phyloP scores from a whole-genome alignment of 208 protist genomes.

The Wallacemonas sp. region DNA sequence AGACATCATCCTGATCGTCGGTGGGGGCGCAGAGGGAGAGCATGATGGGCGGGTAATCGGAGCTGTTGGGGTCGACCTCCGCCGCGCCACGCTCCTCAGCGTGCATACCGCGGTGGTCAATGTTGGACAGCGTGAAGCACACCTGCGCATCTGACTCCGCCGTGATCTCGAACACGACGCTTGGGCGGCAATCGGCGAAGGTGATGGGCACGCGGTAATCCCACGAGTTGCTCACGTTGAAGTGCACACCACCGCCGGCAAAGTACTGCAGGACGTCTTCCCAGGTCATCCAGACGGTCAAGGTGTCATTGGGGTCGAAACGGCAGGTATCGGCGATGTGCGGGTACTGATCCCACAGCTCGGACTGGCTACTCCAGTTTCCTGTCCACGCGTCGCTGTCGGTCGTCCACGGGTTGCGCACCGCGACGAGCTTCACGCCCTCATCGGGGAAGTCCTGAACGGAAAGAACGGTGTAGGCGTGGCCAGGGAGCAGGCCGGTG shows the following conservation, averaged over 20 bases:
- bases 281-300: slow-evolving; percentile 73
- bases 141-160: slow-evolving; percentile 46
- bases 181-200: slow-evolving; percentile 67
- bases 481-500: slow-evolving; percentile 71
- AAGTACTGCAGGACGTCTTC: slow-evolving; percentile 75
- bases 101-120: slow-evolving; percentile 51
- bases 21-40: slow-evolving; percentile 55
- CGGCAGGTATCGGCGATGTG: slow-evolving; percentile 30
- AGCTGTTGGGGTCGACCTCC: slow-evolving; percentile 27
- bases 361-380: slow-evolving; percentile 38
- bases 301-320: slow-evolving; percentile 26
- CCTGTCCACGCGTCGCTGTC: slow-evolving; percentile 29
- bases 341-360: slow-evolving; percentile 48
- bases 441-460: slow-evolving; percentile 44
- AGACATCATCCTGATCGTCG: slow-evolving; percentile 21
- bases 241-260: slow-evolving; percentile 72
- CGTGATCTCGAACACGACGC: slow-evolving; percentile 56
- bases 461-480: slow-evolving; percentile 72
- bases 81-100: slow-evolving; percentile 20
- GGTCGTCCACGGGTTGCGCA: slow-evolving; percentile 72
- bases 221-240: slow-evolving; percentile 28
- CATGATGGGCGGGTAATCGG: slow-evolving; percentile 84
- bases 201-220: slow-evolving; percentile 74
- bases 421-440: slow-evolving; percentile 47
- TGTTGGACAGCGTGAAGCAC: slow-evolving; percentile 62